Evolutionary conservation across 257 asterid genomes (phyloP).

Genomic region (Orobanche coerulescens): DNA sequence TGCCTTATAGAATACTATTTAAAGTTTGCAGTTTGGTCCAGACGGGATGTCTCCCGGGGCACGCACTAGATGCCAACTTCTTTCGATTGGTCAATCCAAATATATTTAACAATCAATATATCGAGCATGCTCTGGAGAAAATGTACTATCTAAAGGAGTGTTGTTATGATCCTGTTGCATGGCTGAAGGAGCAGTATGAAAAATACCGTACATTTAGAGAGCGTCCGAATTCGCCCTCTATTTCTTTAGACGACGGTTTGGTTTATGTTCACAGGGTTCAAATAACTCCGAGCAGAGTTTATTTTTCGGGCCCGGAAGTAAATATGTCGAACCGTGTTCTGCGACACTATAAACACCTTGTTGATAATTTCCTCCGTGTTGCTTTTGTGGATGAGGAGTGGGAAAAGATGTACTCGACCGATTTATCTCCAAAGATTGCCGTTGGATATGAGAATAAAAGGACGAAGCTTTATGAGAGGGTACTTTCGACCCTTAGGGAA

Average conservation of each 20-base stretch:
- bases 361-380: conserved; percentile 78
- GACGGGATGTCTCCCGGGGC: conserved; percentile 77
- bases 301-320: conserved; percentile 76
- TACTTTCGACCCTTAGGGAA: conserved; percentile 46
- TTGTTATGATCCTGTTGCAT: conserved; percentile 67
- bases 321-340: conserved; percentile 77
- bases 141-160: conserved; percentile 55
- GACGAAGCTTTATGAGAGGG: conserved; percentile 56
- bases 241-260: conserved; percentile 60
- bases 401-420: conserved; percentile 60
- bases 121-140: conserved; percentile 67
- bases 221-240: conserved; percentile 53
- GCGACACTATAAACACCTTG: conserved; percentile 41
- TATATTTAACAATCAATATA: conserved; percentile 23
- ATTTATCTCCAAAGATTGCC: conserved; percentile 37
- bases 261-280: conserved; percentile 76
- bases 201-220: conserved; percentile 30
- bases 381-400: conserved; percentile 91
- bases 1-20: conserved; percentile 60
- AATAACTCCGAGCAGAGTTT: conserved; percentile 78
- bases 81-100: conserved; percentile 47
- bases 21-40: conserved; percentile 67
- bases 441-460: conserved; percentile 25
- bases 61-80: conserved; percentile 42
- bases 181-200: conserved; percentile 53